Conservation (phyloP, 495 filamentous ascomycete species). For the Glutinoglossum americanum region DNA sequence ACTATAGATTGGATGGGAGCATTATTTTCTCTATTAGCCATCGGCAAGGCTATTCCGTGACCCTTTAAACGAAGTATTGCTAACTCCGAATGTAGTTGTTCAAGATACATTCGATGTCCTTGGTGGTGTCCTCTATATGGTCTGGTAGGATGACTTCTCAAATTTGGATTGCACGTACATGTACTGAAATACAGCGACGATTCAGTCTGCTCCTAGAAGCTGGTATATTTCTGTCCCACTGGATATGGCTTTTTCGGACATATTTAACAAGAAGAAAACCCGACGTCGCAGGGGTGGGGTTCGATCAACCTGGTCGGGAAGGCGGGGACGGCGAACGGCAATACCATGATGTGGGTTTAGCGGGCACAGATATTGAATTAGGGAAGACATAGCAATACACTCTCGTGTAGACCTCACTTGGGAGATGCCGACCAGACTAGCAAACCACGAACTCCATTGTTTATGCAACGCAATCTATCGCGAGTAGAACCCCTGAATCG, state of each 20-base stretch:
- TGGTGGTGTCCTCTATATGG: constrained; percentile 46
- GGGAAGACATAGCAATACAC: background rate
- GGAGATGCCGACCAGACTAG: background rate
- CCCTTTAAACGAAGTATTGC: background rate
- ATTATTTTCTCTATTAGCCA: constrained; percentile 51
- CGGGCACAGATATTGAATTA: background rate
- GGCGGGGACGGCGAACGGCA: background rate
- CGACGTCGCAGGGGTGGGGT: constrained; percentile 30
- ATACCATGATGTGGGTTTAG: background rate
- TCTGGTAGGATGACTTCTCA: constrained; percentile 27
- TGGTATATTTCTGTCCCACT: constrained; percentile 47
- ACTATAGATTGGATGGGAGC: constrained; percentile 49
- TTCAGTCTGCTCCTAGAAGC: constrained; percentile 37
- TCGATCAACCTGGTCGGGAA: constrained; percentile 26
- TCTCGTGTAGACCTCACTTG: background rate
- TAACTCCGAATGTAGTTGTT: constrained; percentile 23
- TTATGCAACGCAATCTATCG: background rate
- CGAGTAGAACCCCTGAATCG: background rate
- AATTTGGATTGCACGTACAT: background rate
- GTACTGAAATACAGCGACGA: too few species aligned
- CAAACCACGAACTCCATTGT: background rate
- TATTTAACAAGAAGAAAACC: constrained; percentile 35
- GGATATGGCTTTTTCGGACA: constrained; percentile 44
- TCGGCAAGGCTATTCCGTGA: constrained; percentile 23
- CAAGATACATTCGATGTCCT: constrained; percentile 50